Conservation (phyloP, 1,284 basidiomycete species). For the Sphaerobolus stellatus region DNA sequence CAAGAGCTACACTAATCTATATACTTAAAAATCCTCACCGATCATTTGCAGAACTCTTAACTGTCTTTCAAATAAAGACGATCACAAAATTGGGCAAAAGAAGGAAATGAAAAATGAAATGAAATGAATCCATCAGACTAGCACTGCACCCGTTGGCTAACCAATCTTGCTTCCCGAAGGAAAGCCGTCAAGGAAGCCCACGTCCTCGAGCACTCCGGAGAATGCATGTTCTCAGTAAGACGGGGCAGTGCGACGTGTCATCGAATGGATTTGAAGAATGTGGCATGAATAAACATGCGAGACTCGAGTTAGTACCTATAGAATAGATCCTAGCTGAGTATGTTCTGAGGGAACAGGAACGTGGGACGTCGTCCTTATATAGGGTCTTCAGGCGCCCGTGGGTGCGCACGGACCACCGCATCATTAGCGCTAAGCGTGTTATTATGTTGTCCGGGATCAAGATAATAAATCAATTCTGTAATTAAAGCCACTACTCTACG, state of each 20-base stretch:
- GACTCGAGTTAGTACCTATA: slow-evolving; percentile 87
- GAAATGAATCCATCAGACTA: slow-evolving; percentile 12
- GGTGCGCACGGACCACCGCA: slow-evolving; percentile 7
- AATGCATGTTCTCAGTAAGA: slow-evolving; percentile 73
- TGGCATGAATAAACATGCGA: slow-evolving; percentile 85
- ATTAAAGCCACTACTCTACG: too few relatives aligned
- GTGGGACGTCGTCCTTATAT: slow-evolving; percentile 11
- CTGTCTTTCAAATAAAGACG: neutral
- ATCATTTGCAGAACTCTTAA: too few relatives aligned
- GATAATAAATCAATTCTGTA: too few relatives aligned
- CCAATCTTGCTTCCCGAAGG: neutral
- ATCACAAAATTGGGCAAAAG: neutral
- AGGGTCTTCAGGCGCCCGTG: neutral
- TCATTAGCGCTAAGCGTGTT: neutral
- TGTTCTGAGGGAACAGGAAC: slow-evolving; percentile 58
- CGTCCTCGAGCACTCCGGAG: slow-evolving; percentile 65
- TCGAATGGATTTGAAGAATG: slow-evolving; percentile 79
- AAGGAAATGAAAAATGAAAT: neutral
- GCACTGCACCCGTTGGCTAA: slow-evolving; percentile 11
- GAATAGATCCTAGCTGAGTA: slow-evolving; percentile 88
- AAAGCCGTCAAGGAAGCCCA: slow-evolving; percentile 24
- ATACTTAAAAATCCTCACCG: too few relatives aligned
- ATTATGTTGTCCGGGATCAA: too few relatives aligned
- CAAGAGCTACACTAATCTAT: too few relatives aligned
- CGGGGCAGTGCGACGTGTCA: slow-evolving; percentile 68